A percentile compares a stretch with the other conserved stretches of the same genome.
These are phyloP conservation scores for Candida gigantensis DNA, from an alignment of 1,139 yeast genomes.

Conservation along the genomic window DNA sequence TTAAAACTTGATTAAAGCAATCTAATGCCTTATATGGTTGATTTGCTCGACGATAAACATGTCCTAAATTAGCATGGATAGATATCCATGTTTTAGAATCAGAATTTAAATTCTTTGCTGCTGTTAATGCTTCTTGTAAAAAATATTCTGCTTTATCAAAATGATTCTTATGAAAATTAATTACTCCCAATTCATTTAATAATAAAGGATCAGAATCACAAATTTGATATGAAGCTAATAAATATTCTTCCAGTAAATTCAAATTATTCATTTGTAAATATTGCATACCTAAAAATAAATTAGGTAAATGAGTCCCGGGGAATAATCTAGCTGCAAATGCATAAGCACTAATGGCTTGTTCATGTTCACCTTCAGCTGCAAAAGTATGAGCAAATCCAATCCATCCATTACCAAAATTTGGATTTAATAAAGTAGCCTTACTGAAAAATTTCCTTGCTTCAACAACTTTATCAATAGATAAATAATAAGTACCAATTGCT, in stretches of 20 bases:
- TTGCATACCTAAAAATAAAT: constrained; percentile 93
- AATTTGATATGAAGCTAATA: constrained; percentile 70
- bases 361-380: constrained; percentile 97
- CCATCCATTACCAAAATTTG: constrained; percentile 96
- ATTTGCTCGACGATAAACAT: constrained; percentile 75
- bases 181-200: constrained; percentile 89
- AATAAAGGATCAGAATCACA: constrained; percentile 86
- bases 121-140: constrained; percentile 70
- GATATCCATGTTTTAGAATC: constrained; percentile 87
- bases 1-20: constrained; percentile 75
- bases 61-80: constrained; percentile 87
- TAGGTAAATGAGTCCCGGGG: constrained; percentile 93
- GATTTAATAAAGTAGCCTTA: constrained; percentile 84
- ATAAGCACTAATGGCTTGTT: constrained; percentile 96
- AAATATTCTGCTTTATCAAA: constrained; percentile 68
- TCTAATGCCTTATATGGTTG: constrained; percentile 66
- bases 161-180: constrained; percentile 75
- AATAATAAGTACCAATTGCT: constrained; percentile 88
- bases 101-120: constrained; percentile 68
- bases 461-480: constrained; percentile 67
- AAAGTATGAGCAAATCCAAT: constrained; percentile 97
- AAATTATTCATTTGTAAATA: constrained; percentile 85
- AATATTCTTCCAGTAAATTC: constrained; percentile 82
- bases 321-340: constrained; percentile 93
- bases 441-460: constrained; percentile 90